Conservation (phyloP, 169 alveolate species). For the Nephromyces sp. region DNA sequence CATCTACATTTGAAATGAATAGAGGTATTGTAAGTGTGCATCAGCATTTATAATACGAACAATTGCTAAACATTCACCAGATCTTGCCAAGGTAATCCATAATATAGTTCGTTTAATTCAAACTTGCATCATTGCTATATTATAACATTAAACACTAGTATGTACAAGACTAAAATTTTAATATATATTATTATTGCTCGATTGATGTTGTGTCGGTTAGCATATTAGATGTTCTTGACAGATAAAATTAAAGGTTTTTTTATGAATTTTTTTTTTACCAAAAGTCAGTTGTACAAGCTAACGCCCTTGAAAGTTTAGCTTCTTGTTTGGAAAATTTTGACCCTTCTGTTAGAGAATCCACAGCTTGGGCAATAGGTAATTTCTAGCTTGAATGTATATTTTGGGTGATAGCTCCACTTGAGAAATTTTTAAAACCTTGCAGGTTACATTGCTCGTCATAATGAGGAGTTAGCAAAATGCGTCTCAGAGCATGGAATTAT, state of each 20-base stretch:
- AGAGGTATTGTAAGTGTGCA: constrained; percentile 80
- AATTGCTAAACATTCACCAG: constrained; percentile 85
- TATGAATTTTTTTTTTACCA: background rate
- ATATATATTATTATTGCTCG: no score
- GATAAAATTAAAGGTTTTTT: no score
- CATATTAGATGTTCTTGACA: no score
- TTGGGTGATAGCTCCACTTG: no score
- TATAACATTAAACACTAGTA: no score
- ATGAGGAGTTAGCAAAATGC: constrained; percentile 75
- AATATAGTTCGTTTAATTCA: background rate
- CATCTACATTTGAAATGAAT: background rate
- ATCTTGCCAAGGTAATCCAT: constrained; percentile 64
- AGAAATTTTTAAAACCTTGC: background rate
- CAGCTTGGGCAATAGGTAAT: constrained; percentile 65
- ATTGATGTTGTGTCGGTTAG: no score
- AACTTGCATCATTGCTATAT: no score
- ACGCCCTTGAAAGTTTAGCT: constrained; percentile 79
- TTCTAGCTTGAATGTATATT: no score
- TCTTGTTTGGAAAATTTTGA: constrained; percentile 87
- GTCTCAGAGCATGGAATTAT: constrained; percentile 88
- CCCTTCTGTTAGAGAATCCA: constrained; percentile 84
- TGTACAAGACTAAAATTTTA: no score
- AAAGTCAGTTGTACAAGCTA: constrained; percentile 78
- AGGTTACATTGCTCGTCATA: constrained; percentile 83
- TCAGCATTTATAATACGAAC: constrained; percentile 86